Base-by-base conservation (phyloP, 2,329 filamentous ascomycete species). In the Arthrinium phaeospermum region DNA sequence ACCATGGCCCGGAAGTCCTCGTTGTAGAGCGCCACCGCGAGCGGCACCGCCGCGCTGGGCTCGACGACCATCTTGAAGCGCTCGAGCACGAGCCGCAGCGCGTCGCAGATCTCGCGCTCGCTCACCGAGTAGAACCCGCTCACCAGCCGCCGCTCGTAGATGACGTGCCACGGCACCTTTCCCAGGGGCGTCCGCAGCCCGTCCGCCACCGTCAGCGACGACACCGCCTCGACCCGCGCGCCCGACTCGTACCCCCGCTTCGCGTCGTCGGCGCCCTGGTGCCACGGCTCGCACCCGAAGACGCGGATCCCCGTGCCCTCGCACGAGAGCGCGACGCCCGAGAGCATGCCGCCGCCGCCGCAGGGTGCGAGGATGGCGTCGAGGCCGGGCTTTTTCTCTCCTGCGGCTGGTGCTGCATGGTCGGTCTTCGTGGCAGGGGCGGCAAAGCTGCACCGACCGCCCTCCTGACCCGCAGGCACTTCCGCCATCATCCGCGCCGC, bases 61-160 rank as follows among this genome's bases (percentile, higher is more conserved):
- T 98, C 96, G 16, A 98, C 91, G 30, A 98, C 91, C 67, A 97
- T 84, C 89, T 98, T 98, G 87, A 96, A 91, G 72, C 95, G 85
- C 88, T 98, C 96, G 74, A 95, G 84, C 46, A 97, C 92, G 74
- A 98, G 82, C 74, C 88, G 84, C 89, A 98, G 88, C 16, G 95
- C 93, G 30, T 85, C 87, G 78, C 89, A 88, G 80, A 98, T 98
- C 86, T 98, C 90, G 71, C 92, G 91, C 82, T 98, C 96, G 0
- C 87, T 90, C 0, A 97, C 96, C 71, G 89, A 88, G 82, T 90
- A 91, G 77, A 98, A 89, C 0, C 89, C 92, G 2, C 84, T 79
- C 0, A 98, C 92, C 72, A 96, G 90, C n/a, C 83, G 81, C 72
- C 87, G 84, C 79, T 95, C 90, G 76, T 91, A 91, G 76, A 98